Conservation (phyloP, 73 alveolate species). For the Stentor coeruleus region DNA sequence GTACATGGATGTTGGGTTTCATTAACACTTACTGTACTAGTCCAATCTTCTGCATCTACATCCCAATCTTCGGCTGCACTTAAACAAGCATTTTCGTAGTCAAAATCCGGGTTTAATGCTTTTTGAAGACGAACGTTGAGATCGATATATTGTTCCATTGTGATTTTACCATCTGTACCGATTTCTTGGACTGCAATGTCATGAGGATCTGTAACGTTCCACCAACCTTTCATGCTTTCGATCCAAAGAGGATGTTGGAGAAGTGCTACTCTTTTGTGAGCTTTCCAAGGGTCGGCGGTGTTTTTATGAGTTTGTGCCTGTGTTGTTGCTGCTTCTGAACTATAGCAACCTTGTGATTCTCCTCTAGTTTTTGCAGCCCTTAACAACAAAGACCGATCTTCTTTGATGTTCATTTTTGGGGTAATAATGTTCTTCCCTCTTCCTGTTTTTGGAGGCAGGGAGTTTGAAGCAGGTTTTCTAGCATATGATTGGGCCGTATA, state of each 20-base stretch:
- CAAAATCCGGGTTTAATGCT: conserved; percentile 51
- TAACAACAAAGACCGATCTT: neutral
- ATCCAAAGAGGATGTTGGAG: conserved; percentile 8
- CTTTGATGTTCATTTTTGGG: neutral
- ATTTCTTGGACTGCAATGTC: neutral
- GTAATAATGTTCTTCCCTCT: neutral
- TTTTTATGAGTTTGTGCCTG: neutral
- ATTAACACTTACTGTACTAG: conserved; percentile 34
- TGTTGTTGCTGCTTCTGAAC: neutral
- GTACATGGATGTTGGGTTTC: conserved; percentile 18
- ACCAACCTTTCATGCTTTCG: conserved; percentile 19
- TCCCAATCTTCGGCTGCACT: conserved; percentile 65
- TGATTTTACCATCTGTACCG: conserved; percentile 27
- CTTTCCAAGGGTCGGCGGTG: neutral
- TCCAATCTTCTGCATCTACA: conserved; percentile 58
- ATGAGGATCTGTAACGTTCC: conserved; percentile 21
- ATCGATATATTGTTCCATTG: conserved; percentile 51
- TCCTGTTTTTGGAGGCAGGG: neutral
- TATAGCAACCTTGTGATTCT: neutral
- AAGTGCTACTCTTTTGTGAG: conserved; percentile 6
- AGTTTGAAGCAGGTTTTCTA: neutral
- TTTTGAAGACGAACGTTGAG: conserved; percentile 55
- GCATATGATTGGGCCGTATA: neutral
- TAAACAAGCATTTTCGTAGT: conserved; percentile 37
- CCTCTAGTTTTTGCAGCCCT: neutral